These are phyloP conservation scores for Monosporascus cannonballus DNA, from an alignment of 2,329 filamentous ascomycete genomes.

Conservation along the genomic window DNA sequence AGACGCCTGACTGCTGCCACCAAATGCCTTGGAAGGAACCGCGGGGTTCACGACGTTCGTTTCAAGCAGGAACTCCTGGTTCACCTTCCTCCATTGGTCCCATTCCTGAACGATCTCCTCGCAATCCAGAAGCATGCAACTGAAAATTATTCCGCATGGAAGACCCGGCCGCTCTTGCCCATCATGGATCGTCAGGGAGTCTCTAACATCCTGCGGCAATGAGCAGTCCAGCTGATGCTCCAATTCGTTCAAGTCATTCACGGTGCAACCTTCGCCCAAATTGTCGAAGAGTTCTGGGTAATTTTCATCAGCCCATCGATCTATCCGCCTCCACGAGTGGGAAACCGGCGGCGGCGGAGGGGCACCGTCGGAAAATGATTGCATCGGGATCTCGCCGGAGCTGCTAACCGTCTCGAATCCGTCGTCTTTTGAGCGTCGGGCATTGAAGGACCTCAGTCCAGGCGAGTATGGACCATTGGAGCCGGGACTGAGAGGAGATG, in stretches of 20 bases:
- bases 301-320: slow-evolving; percentile 88
- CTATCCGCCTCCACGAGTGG: slow-evolving; percentile 93
- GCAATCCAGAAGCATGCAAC: slow-evolving; percentile 92
- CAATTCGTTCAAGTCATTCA: slow-evolving; percentile 93
- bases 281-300: slow-evolving; percentile 94
- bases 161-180: slow-evolving; percentile 92
- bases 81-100: slow-evolving; percentile 92
- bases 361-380: slow-evolving; percentile 85
- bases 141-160: slow-evolving; percentile 88
- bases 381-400: slow-evolving; percentile 86
- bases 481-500: slow-evolving; percentile 42
- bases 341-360: slow-evolving; percentile 81
- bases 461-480: slow-evolving; percentile 77
- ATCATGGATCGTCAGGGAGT: slow-evolving; percentile 86
- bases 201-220: slow-evolving; percentile 85
- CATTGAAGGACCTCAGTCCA: slow-evolving; percentile 74
- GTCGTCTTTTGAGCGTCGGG: slow-evolving; percentile 56
- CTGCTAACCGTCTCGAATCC: slow-evolving; percentile 65
- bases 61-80: slow-evolving; percentile 75
- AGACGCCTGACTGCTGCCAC: slow-evolving; percentile 59
- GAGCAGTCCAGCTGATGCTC: slow-evolving; percentile 95
- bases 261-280: slow-evolving; percentile 82
- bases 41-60: slow-evolving; percentile 52
- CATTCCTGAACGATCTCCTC: slow-evolving; percentile 98
- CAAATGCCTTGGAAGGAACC: slow-evolving; percentile 65